Conservation (phyloP, 2,329 filamentous ascomycete genomes). For the Alternaria metachromatica region DNA sequence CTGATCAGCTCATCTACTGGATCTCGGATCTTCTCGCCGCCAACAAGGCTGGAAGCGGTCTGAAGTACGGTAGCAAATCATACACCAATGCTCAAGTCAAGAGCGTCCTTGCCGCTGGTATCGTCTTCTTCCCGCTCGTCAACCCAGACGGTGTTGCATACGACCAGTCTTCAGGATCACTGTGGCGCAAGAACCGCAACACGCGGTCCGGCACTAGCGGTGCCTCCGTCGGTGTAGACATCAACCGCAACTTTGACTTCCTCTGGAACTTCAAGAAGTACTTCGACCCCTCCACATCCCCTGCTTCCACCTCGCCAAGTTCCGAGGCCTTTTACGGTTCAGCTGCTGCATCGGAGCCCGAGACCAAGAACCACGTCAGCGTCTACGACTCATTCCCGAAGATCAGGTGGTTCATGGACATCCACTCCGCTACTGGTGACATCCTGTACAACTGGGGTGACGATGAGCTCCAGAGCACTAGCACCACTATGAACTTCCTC, state of each 20-base stretch:
- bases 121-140: slow-evolving; percentile 57
- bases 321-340: slow-evolving; percentile 61
- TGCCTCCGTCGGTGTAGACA: slow-evolving; percentile 39
- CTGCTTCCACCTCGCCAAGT: slow-evolving; percentile 54
- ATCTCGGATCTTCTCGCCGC: slow-evolving; percentile 64
- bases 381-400: slow-evolving; percentile 58
- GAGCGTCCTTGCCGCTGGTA: slow-evolving; percentile 59
- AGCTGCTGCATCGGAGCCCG: slow-evolving; percentile 61
- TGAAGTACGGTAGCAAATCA: slow-evolving; percentile 60
- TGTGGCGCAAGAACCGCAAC: slow-evolving; percentile 50
- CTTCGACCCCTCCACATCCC: slow-evolving; percentile 47
- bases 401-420: slow-evolving; percentile 64
- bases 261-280: slow-evolving; percentile 62
- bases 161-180: slow-evolving; percentile 40
- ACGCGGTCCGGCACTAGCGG: slow-evolving; percentile 48
- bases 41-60: slow-evolving; percentile 56
- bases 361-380: slow-evolving; percentile 63
- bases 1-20: slow-evolving; percentile 65
- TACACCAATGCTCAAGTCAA: slow-evolving; percentile 62
- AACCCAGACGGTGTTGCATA: slow-evolving; percentile 48
- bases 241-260: slow-evolving; percentile 58
- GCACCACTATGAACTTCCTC: slow-evolving; percentile 58
- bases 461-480: slow-evolving; percentile 59
- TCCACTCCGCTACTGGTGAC: slow-evolving; percentile 62
- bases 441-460: slow-evolving; percentile 66